A percentile compares a stretch with the other conserved stretches of the same genome.
Conservation (phyloP, 306 rosid species). For the Cicer yamashitae region DNA sequence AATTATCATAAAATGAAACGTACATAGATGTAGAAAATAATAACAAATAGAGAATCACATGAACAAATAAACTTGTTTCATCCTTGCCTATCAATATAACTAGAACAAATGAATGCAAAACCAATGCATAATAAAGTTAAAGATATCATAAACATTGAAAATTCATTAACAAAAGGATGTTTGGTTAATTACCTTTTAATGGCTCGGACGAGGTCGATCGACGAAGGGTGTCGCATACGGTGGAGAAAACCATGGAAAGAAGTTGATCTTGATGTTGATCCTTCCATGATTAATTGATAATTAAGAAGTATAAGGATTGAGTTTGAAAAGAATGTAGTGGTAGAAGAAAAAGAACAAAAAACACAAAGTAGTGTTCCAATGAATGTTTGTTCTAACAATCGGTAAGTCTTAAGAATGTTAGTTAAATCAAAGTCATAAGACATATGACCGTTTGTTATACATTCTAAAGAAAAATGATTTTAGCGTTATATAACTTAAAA, state of each 20-base stretch:
- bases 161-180: not conserved
- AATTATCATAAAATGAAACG: too few species aligned
- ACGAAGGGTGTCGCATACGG: constrained; percentile 84
- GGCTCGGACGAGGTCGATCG: constrained; percentile 72
- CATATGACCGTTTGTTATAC: too few species aligned
- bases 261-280: constrained; percentile 40
- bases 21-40: too few species aligned
- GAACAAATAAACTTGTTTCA: too few species aligned
- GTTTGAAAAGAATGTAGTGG: not conserved
- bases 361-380: not conserved
- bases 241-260: constrained; percentile 71
- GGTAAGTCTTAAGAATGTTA: constrained; percentile 4
- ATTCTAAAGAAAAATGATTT: too few species aligned
- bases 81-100: too few species aligned
- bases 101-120: not conserved
- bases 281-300: constrained; percentile 44
- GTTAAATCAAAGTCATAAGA: not conserved
- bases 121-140: not conserved
- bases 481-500: too few species aligned
- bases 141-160: not conserved
- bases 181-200: constrained; percentile 58
- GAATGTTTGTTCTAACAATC: constrained; percentile 1
- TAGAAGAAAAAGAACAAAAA: not conserved
- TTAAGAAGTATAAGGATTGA: not conserved
- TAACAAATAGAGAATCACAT: too few species aligned